These are phyloP conservation scores for Silene noctiflora DNA, from an alignment of 179 eudicot species.

Conservation along the genomic window DNA sequence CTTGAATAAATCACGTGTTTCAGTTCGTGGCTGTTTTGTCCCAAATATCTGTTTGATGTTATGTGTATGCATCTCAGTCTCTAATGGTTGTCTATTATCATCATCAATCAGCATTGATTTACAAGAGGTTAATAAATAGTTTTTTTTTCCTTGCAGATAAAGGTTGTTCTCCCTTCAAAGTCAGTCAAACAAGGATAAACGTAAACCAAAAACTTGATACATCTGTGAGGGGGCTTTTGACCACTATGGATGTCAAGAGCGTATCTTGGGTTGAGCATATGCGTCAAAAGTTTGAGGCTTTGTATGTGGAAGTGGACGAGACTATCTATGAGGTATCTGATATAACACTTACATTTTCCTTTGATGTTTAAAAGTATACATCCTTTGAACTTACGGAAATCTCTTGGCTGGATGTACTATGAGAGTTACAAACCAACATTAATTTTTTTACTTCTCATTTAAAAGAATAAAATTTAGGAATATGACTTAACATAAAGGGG, in stretches of 20 bases:
- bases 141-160: conserved; percentile 19
- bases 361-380: conserved; percentile 2
- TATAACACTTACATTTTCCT: background rate
- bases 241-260: conserved; percentile 59
- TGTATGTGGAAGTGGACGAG: conserved; percentile 84
- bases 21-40: background rate
- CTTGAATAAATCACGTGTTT: background rate
- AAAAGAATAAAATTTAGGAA: background rate
- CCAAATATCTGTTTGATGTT: too few relatives aligned
- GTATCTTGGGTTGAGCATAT: conserved; percentile 68
- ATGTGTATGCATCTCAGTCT: too few relatives aligned
- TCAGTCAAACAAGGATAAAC: background rate
- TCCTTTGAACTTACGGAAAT: background rate
- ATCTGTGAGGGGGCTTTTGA: conserved; percentile 12
- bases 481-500: background rate
- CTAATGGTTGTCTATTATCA: background rate
- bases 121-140: background rate
- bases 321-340: conserved; percentile 55
- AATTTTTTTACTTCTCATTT: background rate
- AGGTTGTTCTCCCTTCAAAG: background rate
- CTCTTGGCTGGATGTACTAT: background rate
- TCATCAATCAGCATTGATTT: conserved; percentile 1
- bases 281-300: conserved; percentile 65
- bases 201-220: background rate
- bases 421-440: conserved; percentile 3